phyloP scores from a whole-genome alignment of 208 protist genomes.

The Crithidia acanthocephali region DNA sequence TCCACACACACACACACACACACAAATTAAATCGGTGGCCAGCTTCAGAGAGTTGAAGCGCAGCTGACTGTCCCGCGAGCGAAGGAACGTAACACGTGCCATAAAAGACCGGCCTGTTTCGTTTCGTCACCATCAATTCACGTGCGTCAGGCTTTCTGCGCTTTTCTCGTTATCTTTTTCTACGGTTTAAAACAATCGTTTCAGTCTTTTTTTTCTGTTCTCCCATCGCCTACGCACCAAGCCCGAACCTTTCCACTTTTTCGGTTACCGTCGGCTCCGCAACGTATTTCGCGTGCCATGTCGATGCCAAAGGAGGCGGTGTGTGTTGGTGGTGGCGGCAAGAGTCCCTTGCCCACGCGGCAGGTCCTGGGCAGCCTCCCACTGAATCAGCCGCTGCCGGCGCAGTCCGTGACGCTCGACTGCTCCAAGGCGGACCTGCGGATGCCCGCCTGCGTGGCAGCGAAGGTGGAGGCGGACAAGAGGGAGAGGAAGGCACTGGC shows the following conservation, averaged over 20 bases:
- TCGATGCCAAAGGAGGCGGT: not conserved
- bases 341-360: slow-evolving; percentile 5
- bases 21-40: no score
- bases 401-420: slow-evolving; percentile 17
- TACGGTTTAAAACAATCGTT: no score
- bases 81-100: no score
- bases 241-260: not conserved
- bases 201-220: no score
- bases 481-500: not conserved
- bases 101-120: no score
- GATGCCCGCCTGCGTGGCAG: slow-evolving; percentile 19
- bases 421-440: slow-evolving; percentile 33
- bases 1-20: no score
- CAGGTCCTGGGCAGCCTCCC: slow-evolving; percentile 16
- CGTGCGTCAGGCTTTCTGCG: no score
- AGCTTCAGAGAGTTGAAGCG: no score
- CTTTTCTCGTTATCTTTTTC: no score
- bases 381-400: slow-evolving; percentile 13
- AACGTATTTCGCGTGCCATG: not conserved
- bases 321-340: not conserved
- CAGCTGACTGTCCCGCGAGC: no score
- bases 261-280: not conserved
- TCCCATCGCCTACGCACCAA: no score
- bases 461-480: slow-evolving; percentile 17
- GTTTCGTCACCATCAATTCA: no score